Evolutionary conservation across 805 yeast species (phyloP).

Genomic region (Yamadazyma tumulicola): DNA sequence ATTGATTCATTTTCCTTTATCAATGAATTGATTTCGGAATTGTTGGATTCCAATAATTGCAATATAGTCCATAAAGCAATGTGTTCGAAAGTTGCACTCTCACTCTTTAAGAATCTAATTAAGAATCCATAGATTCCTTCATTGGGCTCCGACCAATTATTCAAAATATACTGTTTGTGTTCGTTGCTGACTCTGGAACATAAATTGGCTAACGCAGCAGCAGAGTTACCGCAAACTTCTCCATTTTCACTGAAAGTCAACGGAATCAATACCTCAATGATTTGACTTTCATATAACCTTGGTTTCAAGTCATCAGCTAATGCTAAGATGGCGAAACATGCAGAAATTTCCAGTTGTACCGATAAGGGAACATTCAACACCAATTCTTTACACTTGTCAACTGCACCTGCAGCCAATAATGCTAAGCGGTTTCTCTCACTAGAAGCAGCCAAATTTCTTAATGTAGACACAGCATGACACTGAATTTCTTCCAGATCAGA

Average conservation of each 20-base stretch:
- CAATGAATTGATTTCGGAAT: slow-evolving; percentile 53
- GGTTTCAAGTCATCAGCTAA: slow-evolving; percentile 92
- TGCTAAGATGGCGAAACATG: slow-evolving; percentile 95
- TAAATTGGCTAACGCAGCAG: slow-evolving; percentile 95
- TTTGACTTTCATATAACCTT: slow-evolving; percentile 76
- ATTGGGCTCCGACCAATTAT: slow-evolving; percentile 73
- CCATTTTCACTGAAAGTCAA: slow-evolving; percentile 82
- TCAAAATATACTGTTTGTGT: slow-evolving; percentile 68
- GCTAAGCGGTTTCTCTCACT: slow-evolving; percentile 91
- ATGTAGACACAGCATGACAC: slow-evolving; percentile 95
- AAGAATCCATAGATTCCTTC: slow-evolving; percentile 87
- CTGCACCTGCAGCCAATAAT: slow-evolving; percentile 92
- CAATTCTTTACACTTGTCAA: slow-evolving; percentile 83
- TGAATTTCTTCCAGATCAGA: slow-evolving; percentile 92
- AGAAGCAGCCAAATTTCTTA: slow-evolving; percentile 93
- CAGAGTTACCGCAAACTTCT: slow-evolving; percentile 97
- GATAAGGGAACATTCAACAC: slow-evolving; percentile 83
- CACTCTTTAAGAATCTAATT: slow-evolving; percentile 71
- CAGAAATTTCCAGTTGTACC: slow-evolving; percentile 94
- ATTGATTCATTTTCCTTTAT: slow-evolving; percentile 55
- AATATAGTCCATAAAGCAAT: slow-evolving; percentile 96
- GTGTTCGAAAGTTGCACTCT: slow-evolving; percentile 93
- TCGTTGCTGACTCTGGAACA: slow-evolving; percentile 82
- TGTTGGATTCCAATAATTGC: slow-evolving; percentile 86
- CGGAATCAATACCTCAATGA: slow-evolving; percentile 86